Evolutionary conservation across 1,284 basidiomycete species (phyloP), one percentile per base, ranked within the genome.

Genomic region (Paramarasmius palmivorus): DNA sequence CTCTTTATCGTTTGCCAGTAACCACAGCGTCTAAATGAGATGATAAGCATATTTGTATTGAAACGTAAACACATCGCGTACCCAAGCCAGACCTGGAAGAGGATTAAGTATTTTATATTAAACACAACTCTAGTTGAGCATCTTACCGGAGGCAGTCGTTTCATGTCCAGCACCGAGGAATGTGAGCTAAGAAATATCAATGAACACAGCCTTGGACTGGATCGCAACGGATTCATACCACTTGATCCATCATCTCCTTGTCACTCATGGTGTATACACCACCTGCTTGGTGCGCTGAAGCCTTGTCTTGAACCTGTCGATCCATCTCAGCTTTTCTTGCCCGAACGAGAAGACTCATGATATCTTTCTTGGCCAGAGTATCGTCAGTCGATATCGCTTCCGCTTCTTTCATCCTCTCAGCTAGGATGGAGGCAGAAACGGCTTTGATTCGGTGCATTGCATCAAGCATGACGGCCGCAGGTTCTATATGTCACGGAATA

Each of bases 91-190:
- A n/a, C 44, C 44, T 46, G 15, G 8, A 19, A 14, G 20, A 25
- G 29, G 22, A 42, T 51, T 14, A 29, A 61, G 53, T 10, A 42
- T 10, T 41, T 2, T 2, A 42, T 2, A 4, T 14, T 37, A 37
- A 37, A 17, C 3, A 37, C 2, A 37, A 23, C 1, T 23, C 10
- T 3, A 22, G 22, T 42, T 10, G 26, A 15, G 9, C 7, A 1
- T 42, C 25, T n/a, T 17, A 15, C 77, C 77, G 34, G 74, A 74
- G 2, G 77, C 77, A 1, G 76, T 79, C 12, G 79, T 81, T 61
- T 79, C 76, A 54, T 80, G 77, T n/a, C 74, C 78, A 34, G 79
- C 78, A 4, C 74, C 76, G 4, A 80, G 64, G 65, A 81, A 80
- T 4, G 77, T 79, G 32, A 80, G 61, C 75, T 77, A 49, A 19